Percentiles rank a stretch among this genome's conserved stretches.
phyloP scores from a whole-genome alignment of 2,329 filamentous ascomycete species.

The Talaromyces islandicus region DNA sequence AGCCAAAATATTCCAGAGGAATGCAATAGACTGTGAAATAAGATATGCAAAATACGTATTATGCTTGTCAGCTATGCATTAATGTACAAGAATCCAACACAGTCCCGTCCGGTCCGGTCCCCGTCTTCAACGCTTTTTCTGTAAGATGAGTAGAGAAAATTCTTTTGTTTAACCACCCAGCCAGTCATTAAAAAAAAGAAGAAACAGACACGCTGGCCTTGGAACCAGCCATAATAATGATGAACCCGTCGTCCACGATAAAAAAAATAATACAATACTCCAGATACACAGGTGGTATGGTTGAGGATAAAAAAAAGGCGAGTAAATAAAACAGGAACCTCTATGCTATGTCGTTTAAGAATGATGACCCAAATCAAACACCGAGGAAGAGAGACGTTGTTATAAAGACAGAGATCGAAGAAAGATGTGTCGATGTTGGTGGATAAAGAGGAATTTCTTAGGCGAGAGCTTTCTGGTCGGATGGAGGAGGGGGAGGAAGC shows the following conservation, averaged over 20 bases:
- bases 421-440: conserved; percentile 12
- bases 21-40: not conserved
- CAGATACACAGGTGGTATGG: conserved; percentile 16
- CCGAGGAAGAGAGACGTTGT: conserved; percentile 31
- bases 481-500: conserved; percentile 32
- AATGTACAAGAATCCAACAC: conserved; percentile 3
- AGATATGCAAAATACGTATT: conserved; percentile 1
- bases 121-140: not conserved
- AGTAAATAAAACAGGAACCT: conserved; percentile 20
- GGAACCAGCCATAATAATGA: conserved; percentile 4
- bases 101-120: not conserved
- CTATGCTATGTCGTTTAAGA: conserved; percentile 30
- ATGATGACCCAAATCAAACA: conserved; percentile 31
- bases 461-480: conserved; percentile 30
- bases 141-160: conserved; percentile 1
- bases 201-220: not conserved
- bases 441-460: conserved; percentile 15
- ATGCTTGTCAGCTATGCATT: conserved; percentile 2
- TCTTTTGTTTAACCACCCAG: not conserved
- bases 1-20: too few relatives aligned
- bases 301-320: conserved; percentile 18
- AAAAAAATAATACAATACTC: conserved; percentile 20
- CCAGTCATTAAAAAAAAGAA: not conserved
- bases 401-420: conserved; percentile 16
- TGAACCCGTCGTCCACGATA: conserved; percentile 21